Evolutionary conservation across 768 basidiomycete species (phyloP), one percentile per base, ranked within the genome.

Genomic region (Mrakia hoshinonis): DNA sequence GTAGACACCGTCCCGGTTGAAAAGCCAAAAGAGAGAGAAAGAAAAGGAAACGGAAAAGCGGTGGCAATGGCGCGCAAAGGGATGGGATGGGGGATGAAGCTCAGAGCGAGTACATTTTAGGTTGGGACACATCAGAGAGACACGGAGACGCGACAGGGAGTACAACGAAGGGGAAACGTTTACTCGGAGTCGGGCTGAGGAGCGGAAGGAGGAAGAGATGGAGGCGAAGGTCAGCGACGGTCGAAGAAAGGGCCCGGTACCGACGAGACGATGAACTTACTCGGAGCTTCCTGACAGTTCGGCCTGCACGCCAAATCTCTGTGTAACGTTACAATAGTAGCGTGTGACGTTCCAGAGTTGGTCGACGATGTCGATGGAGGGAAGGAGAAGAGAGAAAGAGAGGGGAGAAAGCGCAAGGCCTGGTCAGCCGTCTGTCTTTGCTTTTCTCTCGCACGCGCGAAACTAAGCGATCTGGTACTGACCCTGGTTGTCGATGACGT

Each of bases 401-500:
- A 61, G 36, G 58, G 34, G 58, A 36, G 34, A 38, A 31, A 31
- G 22, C 31, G 34, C 4, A 31, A 38, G 58, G 34, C 22, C 12
- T 22, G 34, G 58, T 36, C 36, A 31, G 58, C 34, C 13, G 12
- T 61, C 58, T 36, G 58, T 22, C 22, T 4, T 31, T 34, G 36
- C 31, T 34, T 36, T 31, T 12, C 36, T 61, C 20, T 9, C 36
- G 20, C 36, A 36, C 4, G 12, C 58, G 58, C 20, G n/a, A n/a
- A n/a, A n/a, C 18, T 36, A 38, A 22, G 34, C n/a, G n/a, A 51
- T 7, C 6, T 24, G 22, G 49, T 22, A 38, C 34, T 31, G 58
- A 36, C 34, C 95, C 82, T 97, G 95, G 81, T 92, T 87, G 82
- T 98, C 88, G 77, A 99, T 98, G 81, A 90, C 92, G 78, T 86